Conservation (phyloP, 2,329 filamentous ascomycete genomes). For the Xylaria sp. region DNA sequence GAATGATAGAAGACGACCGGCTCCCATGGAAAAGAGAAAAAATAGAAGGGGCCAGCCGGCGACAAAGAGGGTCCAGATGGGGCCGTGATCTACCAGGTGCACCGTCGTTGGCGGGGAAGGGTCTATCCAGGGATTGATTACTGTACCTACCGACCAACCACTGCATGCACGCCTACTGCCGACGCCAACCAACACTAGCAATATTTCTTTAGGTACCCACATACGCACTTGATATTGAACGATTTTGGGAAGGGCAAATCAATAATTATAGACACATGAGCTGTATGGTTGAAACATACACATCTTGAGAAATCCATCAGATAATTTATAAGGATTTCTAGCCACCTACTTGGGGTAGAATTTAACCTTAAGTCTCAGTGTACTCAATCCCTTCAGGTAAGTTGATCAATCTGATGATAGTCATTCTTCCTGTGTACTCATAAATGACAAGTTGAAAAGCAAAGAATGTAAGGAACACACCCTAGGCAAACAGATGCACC, state of each 20-base stretch:
- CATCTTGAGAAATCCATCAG: background rate
- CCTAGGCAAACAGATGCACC: background rate
- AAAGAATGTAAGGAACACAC: background rate
- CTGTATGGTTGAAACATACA: background rate
- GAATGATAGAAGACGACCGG: conserved; percentile 12
- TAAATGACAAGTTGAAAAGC: background rate
- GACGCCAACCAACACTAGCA: background rate
- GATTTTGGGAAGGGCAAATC: too few species aligned
- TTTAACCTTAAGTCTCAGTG: too few species aligned
- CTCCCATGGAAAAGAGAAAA: background rate
- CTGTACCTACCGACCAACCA: background rate
- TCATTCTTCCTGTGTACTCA: background rate
- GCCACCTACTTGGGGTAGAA: background rate
- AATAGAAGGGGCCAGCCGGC: background rate
- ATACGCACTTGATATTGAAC: background rate
- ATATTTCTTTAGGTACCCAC: background rate
- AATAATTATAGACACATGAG: background rate
- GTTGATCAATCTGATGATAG: too few species aligned
- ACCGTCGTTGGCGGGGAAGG: background rate
- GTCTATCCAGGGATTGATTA: conserved; percentile 7
- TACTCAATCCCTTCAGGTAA: too few species aligned
- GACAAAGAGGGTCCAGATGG: conserved; percentile 8
- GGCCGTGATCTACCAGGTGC: background rate
- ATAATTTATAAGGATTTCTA: background rate
- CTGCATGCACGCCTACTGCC: background rate